These are phyloP conservation scores for Nissolia schottii DNA, from an alignment of 306 rosid genomes.

Conservation along the genomic window DNA sequence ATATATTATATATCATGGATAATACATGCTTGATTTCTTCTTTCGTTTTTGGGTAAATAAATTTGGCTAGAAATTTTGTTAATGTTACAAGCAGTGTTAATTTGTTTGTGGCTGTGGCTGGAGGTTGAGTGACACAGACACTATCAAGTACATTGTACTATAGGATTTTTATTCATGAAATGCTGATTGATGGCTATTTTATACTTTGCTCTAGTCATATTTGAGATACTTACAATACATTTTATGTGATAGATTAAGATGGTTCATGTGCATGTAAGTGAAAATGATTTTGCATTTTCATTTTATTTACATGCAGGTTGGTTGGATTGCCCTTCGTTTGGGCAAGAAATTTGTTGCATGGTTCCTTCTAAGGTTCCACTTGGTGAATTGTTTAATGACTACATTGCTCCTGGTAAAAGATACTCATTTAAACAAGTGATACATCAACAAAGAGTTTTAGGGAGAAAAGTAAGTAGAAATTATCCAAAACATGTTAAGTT, in stretches of 20 bases:
- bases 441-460: constrained; percentile 88
- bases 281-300: not conserved
- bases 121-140: not conserved
- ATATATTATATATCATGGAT: not conserved
- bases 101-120: constrained; percentile 2
- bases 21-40: not conserved
- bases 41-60: constrained; percentile 8
- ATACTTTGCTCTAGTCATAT: constrained; percentile 9
- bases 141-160: not conserved
- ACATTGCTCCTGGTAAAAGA: constrained; percentile 88
- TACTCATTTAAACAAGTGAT: constrained; percentile 98
- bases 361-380: constrained; percentile 99
- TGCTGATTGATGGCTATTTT: constrained; percentile 3
- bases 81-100: not conserved
- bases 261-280: not conserved
- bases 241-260: constrained; percentile 2
- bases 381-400: constrained; percentile 75
- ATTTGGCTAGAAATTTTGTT: not conserved
- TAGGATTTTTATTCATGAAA: constrained; percentile 1
- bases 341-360: constrained; percentile 73
- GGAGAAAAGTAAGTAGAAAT: constrained; percentile 68
- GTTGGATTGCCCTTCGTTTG: constrained; percentile 90
- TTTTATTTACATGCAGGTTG: constrained; percentile 60
- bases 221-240: constrained; percentile 5
- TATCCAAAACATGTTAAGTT: not conserved